phyloP scores from a whole-genome alignment of 108 stramenopile genomes.

The Pseudonitzschia multistriata region DNA sequence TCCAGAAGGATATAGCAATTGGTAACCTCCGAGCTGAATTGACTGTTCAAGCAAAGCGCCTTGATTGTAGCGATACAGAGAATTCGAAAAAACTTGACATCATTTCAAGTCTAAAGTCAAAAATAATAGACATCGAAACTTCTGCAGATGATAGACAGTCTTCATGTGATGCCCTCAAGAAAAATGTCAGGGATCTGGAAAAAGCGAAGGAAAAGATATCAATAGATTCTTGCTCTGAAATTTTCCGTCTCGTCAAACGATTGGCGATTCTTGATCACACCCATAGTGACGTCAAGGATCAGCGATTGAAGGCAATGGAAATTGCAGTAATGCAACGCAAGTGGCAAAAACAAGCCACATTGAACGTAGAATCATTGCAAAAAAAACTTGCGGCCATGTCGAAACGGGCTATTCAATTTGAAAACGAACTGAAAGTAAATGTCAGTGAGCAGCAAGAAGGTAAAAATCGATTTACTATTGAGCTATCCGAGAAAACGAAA shows the following conservation, averaged over 20 bases:
- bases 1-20: neutral
- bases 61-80: constrained; percentile 8
- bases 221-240: constrained; percentile 8
- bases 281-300: constrained; percentile 3
- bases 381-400: neutral
- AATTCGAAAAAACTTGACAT: neutral
- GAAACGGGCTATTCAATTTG: neutral
- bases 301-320: constrained; percentile 3
- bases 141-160: neutral
- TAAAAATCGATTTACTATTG: neutral
- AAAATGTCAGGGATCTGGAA: constrained; percentile 1
- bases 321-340: constrained; percentile 8
- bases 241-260: constrained; percentile 9
- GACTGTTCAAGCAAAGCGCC: neutral
- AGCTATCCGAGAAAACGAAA: constrained; percentile 8
- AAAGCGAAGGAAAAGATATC: constrained; percentile 4
- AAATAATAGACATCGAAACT: neutral
- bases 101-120: neutral
- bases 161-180: neutral
- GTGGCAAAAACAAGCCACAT: neutral
- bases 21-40: neutral
- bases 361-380: neutral
- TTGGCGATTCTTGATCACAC: constrained; percentile 8
- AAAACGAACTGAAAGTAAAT: neutral
- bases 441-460: neutral